Evolutionary conservation across 78 protist genomes (phyloP), one percentile per base, ranked within the genome.

Genomic region (Planoprotostelium fungivorum): DNA sequence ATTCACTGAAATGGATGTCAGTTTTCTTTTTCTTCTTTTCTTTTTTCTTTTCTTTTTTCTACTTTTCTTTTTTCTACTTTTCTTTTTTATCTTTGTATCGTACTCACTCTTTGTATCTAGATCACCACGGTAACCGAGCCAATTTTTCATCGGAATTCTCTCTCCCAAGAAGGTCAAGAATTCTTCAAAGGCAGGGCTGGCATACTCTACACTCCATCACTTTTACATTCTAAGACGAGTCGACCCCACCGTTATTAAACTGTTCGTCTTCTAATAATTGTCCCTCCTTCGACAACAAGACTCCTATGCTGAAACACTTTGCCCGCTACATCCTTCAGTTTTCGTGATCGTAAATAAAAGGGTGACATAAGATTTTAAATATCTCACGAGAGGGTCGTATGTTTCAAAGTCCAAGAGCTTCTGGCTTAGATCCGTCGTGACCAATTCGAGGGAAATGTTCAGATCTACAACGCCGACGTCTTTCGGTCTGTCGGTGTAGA

Each of bases 71-170:
- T n/a, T n/a, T n/a, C n/a, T n/a, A n/a, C n/a, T n/a, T n/a, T n/a
- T n/a, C n/a, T n/a, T n/a, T n/a, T n/a, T n/a, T n/a, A n/a, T n/a
- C n/a, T n/a, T n/a, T n/a, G n/a, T n/a, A n/a, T n/a, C n/a, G n/a
- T n/a, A 93, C 83, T n/a, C 86, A 94, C 96, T 89, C 84, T 63
- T 85, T 16, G 88, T 84, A 31, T 96, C 95, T 5, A 96, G 87
- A 0, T 96, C 97, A 34, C 97, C 97, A 38, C 95, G 83, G 89
- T 90, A 96, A 1, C 38, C 36, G 29, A 29, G 51, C 95, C 95
- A 96, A 83, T 90, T 95, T 38, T 86, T 39, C 29, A 96, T 83
- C n/a, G 25, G 73, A 34, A 96, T 86, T 29, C 51, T 89, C 28
- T 87, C 88, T 38, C 96, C 97, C 29, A 96, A 35, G 28, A 86